Base-by-base conservation (phyloP, 768 basidiomycete species). In the Sarcodon aspratus region DNA sequence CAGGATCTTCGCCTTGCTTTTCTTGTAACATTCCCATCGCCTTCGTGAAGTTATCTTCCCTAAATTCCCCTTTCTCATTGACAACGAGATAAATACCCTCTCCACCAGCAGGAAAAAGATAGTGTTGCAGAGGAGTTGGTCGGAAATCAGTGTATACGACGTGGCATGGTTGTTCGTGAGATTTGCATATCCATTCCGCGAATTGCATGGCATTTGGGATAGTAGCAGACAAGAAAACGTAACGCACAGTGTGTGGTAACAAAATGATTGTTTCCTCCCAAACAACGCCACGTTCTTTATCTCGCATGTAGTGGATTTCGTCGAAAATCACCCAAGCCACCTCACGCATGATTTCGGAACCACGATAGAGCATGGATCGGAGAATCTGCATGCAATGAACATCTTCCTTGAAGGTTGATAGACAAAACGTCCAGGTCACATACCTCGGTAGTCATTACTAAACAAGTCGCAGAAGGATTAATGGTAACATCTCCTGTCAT, bases 291-390 rank as follows among this genome's bases (percentile, higher is more conserved):
- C 96, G 88, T 63, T 99, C 96, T 59, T 92, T 92, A 71, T 98
- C 96, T 52, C 96, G 85, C 96, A 98, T 99, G 68, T 98, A 99
- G 62, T 99, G 96, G 52, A 99, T 96, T 68, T 99, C 96, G 62
- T 99, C 96, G 64, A 98, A 99, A 55, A 99, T 80, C 49, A 98
- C 95, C 96, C 96, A 99, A 1, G 94, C 93, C n/a, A 99, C 95
- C 70, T 99, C 96, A 49, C 96, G 88, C 87, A 98, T 94, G 55
- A 99, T 85, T 69, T 99, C 96, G 3, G 93, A 97, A 36, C 96
- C 96, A 48, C 96, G 84, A 61, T 99, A 99, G 27, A 99, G 70
- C 95, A 99, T 99, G 5, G 94, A 97, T 15, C 96, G 82, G 46
- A 99, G 65, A 81, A 99, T 98, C 93, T 98, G 53, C 40, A 17